Conservation (phyloP, 495 filamentous ascomycete genomes). For the Entonaema liquescens region DNA sequence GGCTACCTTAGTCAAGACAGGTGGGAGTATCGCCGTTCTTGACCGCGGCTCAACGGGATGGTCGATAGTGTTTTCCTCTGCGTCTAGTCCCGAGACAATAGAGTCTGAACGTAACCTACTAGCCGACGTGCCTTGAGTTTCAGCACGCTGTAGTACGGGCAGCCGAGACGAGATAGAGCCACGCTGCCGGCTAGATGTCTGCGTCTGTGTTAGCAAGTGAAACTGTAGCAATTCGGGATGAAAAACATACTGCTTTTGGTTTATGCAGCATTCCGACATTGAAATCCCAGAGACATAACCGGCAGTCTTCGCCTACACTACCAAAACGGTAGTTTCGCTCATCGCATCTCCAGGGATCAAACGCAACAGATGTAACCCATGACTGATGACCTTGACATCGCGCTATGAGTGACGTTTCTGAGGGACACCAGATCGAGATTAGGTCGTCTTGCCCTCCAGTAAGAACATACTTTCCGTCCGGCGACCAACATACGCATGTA, state of each 20-base stretch:
- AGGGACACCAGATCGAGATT: constrained; percentile 90
- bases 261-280: constrained; percentile 94
- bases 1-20: constrained; percentile 88
- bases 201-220: constrained; percentile 24
- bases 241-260: constrained; percentile 66
- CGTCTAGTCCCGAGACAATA: constrained; percentile 62
- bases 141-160: constrained; percentile 57
- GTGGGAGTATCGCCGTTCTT: constrained; percentile 86
- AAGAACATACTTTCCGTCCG: constrained; percentile 93
- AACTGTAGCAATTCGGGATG: neutral
- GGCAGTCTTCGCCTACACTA: constrained; percentile 92
- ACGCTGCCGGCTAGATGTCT: constrained; percentile 65
- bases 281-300: constrained; percentile 95
- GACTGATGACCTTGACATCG: constrained; percentile 92
- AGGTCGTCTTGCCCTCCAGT: constrained; percentile 97
- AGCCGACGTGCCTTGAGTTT: constrained; percentile 58
- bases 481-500: constrained; percentile 95
- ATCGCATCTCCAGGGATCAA: constrained; percentile 96
- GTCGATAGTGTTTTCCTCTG: constrained; percentile 61
- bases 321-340: constrained; percentile 94
- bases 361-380: constrained; percentile 92
- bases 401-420: constrained; percentile 84
- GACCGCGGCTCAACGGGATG: constrained; percentile 85
- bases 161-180: constrained; percentile 67
- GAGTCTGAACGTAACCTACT: constrained; percentile 72